Base-by-base conservation (phyloP, 805 yeast genomes). In the Candida multigemmis region DNA sequence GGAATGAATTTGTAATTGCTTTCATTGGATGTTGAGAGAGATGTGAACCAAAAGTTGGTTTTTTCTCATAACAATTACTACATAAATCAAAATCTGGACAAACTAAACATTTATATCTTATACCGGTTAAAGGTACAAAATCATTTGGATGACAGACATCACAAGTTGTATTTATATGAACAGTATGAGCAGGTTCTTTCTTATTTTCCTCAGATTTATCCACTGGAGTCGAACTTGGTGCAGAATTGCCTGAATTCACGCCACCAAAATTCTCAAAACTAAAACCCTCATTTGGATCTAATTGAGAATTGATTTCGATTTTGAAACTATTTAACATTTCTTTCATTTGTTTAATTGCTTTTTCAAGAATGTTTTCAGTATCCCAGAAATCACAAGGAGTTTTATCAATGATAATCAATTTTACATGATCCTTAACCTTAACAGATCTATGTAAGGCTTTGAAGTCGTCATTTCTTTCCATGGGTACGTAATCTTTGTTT, bases 31-130 rank as follows among this genome's bases (percentile, higher is more conserved):
- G 40, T 8, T 19, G 8, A 22, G 12, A 20, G 4, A 25, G 12
- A 14, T 33, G 40, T 7, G 6, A n/a, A 9, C 31, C 31, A 12
- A n/a, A 11, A 20, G 22, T 25, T 14, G 18, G 22, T 17, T 30
- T 32, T 7, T 34, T 35, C 4, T 26, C 24, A 27, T 53, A 56
- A 37, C 62, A 56, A 12, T 36, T 23, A 25, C 59, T 58, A 40
- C 80, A 73, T 27, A 73, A 44, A 40, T 74, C 79, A 41, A 54
- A 70, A 41, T 74, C 70, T 3, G 43, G 42, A 39, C 80, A 73
- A 16, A 70, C 63, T 14, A 62, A 35, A 44, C 80, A 73, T 23
- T 61, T 58, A 39, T 58, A 73, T 26, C 80, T 56, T 5, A 46
- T 34, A 6, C 79, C 79, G 13, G 27, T 34, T 23, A 68, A 50